A percentile compares a stretch with the other conserved stretches of the same genome.
These are phyloP conservation scores for Auricularia cornea DNA, from an alignment of 768 basidiomycete genomes.

Conservation along the genomic window DNA sequence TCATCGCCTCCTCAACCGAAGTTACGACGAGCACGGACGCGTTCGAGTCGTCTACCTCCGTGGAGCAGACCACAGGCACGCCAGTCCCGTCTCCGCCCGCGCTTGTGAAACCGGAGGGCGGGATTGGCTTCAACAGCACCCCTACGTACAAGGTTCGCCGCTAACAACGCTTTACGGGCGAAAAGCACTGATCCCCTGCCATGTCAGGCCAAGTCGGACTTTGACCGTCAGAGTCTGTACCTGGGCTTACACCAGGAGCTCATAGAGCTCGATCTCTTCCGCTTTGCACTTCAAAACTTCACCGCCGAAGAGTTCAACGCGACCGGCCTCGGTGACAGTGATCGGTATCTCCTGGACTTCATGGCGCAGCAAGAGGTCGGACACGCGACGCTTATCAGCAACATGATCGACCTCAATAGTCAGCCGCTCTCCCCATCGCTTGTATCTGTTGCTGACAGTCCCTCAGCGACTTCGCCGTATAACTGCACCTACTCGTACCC, in stretches of 20 bases:
- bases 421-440: constrained; percentile 7
- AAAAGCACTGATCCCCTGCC: too few relatives aligned
- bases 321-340: constrained; percentile 44
- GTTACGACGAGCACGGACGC: too few relatives aligned
- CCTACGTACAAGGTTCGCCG: not conserved
- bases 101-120: not conserved
- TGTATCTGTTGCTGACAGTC: constrained; percentile 4
- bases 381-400: constrained; percentile 45
- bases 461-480: constrained; percentile 34
- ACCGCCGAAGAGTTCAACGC: constrained; percentile 46
- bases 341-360: constrained; percentile 47
- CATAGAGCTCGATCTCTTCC: constrained; percentile 54
- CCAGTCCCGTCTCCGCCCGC: not conserved
- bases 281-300: constrained; percentile 47
- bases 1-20: too few relatives aligned
- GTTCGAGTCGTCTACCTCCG: too few relatives aligned
- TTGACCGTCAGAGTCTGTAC: constrained; percentile 14
- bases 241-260: constrained; percentile 56
- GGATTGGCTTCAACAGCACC: not conserved
- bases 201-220: not conserved
- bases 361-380: constrained; percentile 61
- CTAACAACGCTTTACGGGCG: too few relatives aligned
- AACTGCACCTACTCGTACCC: constrained; percentile 51
- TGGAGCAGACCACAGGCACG: not conserved
- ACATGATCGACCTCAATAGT: constrained; percentile 37